Base-by-base conservation (phyloP, 1,284 basidiomycete genomes). In the Rhizoctonia solani region DNA sequence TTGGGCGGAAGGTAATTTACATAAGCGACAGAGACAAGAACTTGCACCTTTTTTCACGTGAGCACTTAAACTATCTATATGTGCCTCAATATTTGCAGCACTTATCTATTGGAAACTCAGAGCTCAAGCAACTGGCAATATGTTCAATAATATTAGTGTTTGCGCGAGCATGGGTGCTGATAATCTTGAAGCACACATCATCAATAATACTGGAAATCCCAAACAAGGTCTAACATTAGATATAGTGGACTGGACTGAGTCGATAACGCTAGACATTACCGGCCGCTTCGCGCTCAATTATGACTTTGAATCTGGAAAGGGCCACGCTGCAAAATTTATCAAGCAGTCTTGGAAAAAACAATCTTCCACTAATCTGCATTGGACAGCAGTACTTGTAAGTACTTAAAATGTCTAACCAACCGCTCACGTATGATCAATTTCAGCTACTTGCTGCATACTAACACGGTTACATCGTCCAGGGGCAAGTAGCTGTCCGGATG, bases 1-100 rank as follows among this genome's bases (percentile, higher is more conserved):
- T 1, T 77, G 76, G 76, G 75, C 75, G 16, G 75, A 76, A 47
- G 76, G 76, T 1, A 74, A 61, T 1, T 75, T 74, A 23, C 77
- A 78, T 66, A 74, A 72, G 63, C 71, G 73, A 23, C 74, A 76
- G 72, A 68, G 72, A 5, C 70, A 70, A 14, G 71, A 74, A n/a
- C 68, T 75, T n/a, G 69, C 65, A 61, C 46, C 73, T 72, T 19
- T 73, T 0, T 73, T 76, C 19, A 70, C 75, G 71, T 74, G 50
- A 11, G 71, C 66, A 34, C 21, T 54, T 37, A 14, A 30, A 61
- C 13, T 9, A 30, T 29, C 1, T n/a, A n/a, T n/a, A n/a, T n/a
- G n/a, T n/a, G n/a, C n/a, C n/a, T n/a, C n/a, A n/a, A n/a, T n/a
- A n/a, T n/a, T n/a, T n/a, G n/a, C n/a, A n/a, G n/a, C n/a, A n/a